Evolutionary conservation across 345 rosid species (phyloP), one percentile per base, ranked within the genome.

Genomic region (Eucalyptus viminalis): DNA sequence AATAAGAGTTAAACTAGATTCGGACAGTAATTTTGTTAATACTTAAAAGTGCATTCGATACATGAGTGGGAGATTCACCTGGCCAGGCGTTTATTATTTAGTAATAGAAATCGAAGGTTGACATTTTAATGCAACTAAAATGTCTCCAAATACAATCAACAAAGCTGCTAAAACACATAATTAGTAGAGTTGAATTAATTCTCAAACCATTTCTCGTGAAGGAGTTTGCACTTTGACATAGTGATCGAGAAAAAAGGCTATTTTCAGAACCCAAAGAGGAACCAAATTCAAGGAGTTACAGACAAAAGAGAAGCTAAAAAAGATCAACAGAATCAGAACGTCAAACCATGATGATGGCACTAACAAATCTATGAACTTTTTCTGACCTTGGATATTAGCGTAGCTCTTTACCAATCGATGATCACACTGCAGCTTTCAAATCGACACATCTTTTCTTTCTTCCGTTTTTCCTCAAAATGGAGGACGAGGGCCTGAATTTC

Each of bases 401-500:
- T 40, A 22, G 85, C 85, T 76, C 47, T 76, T 86, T 29, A 53
- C 54, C 87, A 86, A 86, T 86, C 27, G 85, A 49, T 86, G 56
- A 49, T 86, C 87, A 50, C 29, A 40, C 85, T 40, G 85, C 83
- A 21, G 83, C 85, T 37, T 37, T 40, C 27, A 3, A 21, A 21
- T 11, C 87, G 8, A 43, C 87, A 14, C 60, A 10, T 49, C 87
- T 21, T 86, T 49, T 49, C 29, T 86, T 34, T 37, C n/a, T 86
- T 34, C 86, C 21, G 22, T 47, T 47, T 34, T 67, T 47, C 25
- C 27, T 81, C 87, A 90, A 88, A 90, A 92, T 92, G 98, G 94
- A 76, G 93, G 93, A 21, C 89, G 89, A 86, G 85, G 62, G 11
- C 94, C 95, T 2, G 95, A 83, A 91, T 93, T 95, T 29, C 97